These are phyloP conservation scores for Dovyalis caffra DNA, from an alignment of 345 rosid genomes.

Conservation along the genomic window DNA sequence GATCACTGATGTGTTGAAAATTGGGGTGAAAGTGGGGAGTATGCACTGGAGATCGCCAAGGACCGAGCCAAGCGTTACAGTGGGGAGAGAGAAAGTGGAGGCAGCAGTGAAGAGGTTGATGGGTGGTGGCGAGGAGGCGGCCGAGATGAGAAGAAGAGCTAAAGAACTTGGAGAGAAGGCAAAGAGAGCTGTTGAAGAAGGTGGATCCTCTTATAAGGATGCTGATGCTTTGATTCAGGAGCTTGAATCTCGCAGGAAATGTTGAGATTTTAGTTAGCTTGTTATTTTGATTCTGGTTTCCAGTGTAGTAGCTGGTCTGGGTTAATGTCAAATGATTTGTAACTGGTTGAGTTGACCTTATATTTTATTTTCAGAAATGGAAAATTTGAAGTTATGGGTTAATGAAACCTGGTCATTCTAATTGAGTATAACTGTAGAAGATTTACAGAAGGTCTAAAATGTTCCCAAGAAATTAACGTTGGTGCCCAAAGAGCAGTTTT, in stretches of 20 bases:
- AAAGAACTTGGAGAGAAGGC: constrained; percentile 34
- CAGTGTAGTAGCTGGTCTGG: too few species aligned
- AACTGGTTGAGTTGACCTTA: too few species aligned
- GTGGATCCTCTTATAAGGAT: constrained; percentile 44
- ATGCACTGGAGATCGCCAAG: background rate
- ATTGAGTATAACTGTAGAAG: too few species aligned
- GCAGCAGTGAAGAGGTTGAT: constrained; percentile 34
- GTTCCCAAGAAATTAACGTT: too few species aligned
- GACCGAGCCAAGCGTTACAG: background rate
- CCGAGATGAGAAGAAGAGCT: constrained; percentile 39
- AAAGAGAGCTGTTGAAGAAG: constrained; percentile 42
- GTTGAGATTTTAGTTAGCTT: background rate
- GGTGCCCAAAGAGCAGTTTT: too few species aligned
- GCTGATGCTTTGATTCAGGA: constrained; percentile 31
- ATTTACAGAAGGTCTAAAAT: too few species aligned
- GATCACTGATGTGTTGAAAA: constrained; percentile 8
- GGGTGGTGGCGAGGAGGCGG: constrained; percentile 32
- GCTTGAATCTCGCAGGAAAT: constrained; percentile 6
- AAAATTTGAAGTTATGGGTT: too few species aligned
- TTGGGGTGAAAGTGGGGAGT: constrained; percentile 4
- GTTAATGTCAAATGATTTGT: too few species aligned
- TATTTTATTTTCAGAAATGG: too few species aligned
- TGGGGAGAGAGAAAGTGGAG: constrained; percentile 37
- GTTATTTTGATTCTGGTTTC: too few species aligned
- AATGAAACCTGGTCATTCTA: too few species aligned